Evolutionary conservation across 129 eudicot genomes (phyloP).

Genomic region (Saussurea involucrata): DNA sequence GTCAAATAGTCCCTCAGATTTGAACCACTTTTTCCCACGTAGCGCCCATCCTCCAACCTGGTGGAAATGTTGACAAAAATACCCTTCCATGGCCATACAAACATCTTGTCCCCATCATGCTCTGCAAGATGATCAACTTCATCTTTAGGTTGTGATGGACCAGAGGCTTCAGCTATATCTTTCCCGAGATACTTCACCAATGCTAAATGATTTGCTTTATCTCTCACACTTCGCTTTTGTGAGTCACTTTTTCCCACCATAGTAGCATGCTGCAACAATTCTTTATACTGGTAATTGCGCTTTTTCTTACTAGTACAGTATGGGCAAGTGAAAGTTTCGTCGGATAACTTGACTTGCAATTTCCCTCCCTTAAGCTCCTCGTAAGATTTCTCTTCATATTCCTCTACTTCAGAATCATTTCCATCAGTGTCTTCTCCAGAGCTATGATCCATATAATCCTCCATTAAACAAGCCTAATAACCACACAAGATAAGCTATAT

Average conservation of each 20-base stretch:
- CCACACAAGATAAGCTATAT: not conserved
- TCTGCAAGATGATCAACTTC: constrained; percentile 39
- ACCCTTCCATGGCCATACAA: constrained; percentile 95
- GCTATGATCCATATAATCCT: constrained; percentile 39
- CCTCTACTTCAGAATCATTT: constrained; percentile 65
- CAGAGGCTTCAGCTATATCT: constrained; percentile 34
- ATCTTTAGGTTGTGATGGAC: constrained; percentile 36
- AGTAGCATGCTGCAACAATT: constrained; percentile 78
- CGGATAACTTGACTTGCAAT: constrained; percentile 42
- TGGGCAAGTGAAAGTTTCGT: constrained; percentile 61
- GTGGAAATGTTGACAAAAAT: constrained; percentile 66
- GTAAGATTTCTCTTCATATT: constrained; percentile 49
- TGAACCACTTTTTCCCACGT: constrained; percentile 86
- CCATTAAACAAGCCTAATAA: constrained; percentile 25
- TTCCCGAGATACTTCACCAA: constrained; percentile 62
- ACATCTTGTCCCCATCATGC: constrained; percentile 75
- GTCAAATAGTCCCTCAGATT: constrained; percentile 65
- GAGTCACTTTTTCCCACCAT: constrained; percentile 66
- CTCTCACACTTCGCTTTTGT: constrained; percentile 51
- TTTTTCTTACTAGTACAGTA: constrained; percentile 66
- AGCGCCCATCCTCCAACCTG: constrained; percentile 59
- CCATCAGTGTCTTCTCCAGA: constrained; percentile 66
- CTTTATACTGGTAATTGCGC: constrained; percentile 48
- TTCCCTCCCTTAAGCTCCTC: constrained; percentile 63
- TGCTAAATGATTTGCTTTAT: constrained; percentile 78